Base-by-base conservation (phyloP, 805 yeast species). In the Candida taoyuanica region DNA sequence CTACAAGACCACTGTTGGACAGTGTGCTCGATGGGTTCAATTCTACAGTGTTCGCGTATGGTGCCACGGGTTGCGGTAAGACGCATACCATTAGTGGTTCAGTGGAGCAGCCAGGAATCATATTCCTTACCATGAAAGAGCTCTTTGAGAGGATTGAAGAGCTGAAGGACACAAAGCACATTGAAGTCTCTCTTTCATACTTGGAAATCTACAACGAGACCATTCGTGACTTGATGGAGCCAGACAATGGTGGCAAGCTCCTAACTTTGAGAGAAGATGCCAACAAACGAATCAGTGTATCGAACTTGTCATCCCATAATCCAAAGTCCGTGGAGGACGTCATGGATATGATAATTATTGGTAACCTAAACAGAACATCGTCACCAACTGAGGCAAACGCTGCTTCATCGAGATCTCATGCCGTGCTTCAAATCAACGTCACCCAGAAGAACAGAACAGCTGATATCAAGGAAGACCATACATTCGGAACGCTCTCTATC, bases 31-130 rank as follows among this genome's bases (percentile, higher is more conserved):
- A 85, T 44, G 98, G 97, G 1, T 85, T 67, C 60, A 88, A 91
- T 58, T 81, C 95, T 5, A 87, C 96, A 0, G 86, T 89, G 0
- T 89, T 89, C 65, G 97, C 98, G 1, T 89, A 89, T 58, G 98
- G 98, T 1, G 95, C 98, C 20, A 89, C 98, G 0, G 98, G 98
- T 0, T 89, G 97, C 60, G 98, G 98, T n/a, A 89, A 89, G 56
- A 89, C 97, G 0, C 87, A 83, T 57, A 89, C 98, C 0, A 84
- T 89, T 23, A 74, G 82, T 56, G 96, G 96, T 0, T 73, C 80
- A 0, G 70, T 78, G 0, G 73, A 73, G 2, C 63, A 72, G 18
- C 96, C 95, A 0, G 96, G 96, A 0, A 74, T 89, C 12, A 82
- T 87, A 0, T 85, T 80, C 50, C 62, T 81, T 29, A 81, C 96